Evolutionary conservation across 352 stramenopile species (phyloP), one percentile per base, ranked within the genome.

Genomic region (Phytophthora uliginosa): DNA sequence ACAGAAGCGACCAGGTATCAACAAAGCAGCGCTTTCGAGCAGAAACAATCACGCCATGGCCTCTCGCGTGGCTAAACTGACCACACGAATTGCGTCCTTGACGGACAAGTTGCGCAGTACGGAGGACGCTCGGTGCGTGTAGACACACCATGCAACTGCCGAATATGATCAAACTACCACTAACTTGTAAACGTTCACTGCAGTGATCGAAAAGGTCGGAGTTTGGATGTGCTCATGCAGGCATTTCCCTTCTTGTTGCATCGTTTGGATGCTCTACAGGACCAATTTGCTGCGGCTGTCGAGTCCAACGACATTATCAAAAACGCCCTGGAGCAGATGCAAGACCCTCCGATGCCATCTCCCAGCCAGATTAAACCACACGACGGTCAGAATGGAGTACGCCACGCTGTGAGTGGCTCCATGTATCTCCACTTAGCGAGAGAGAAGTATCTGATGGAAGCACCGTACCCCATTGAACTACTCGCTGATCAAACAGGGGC

Each of bases 271-370:
- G 76, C 71, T 1, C 26, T 87, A 15, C 77, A 88, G n/a, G 84
- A 89, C 67, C 79, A 82, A 42, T 81, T 81, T 34, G 36, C 66
- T 26, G 78, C 80, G 6, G 74, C 74, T 3, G 58, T 74, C 1
- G 84, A 91, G 65, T 87, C 84, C 6, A 89, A 89, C 22, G 71
- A 74, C 28, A 90, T 91, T 57, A 59, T 91, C 7, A 74, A 75
- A 28, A 79, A 62, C 24, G 82, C 84, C 2, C 40, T 91, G 1
- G 72, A 88, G 45, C 82, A 91, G 57, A 81, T 80, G 60, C 66
- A 84, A 54, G 50, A 63, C 20, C 54, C 66, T 15, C 13, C 28
- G 10, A 17, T 17, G 17, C 18, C 62, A 20, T 57, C 61, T 45
- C 57, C 55, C 5, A 55, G 17, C 22, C 57, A 42, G 45, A 54